Evolutionary conservation across 2,329 filamentous ascomycete species (phyloP).

Genomic region (Fusarium sp.): DNA sequence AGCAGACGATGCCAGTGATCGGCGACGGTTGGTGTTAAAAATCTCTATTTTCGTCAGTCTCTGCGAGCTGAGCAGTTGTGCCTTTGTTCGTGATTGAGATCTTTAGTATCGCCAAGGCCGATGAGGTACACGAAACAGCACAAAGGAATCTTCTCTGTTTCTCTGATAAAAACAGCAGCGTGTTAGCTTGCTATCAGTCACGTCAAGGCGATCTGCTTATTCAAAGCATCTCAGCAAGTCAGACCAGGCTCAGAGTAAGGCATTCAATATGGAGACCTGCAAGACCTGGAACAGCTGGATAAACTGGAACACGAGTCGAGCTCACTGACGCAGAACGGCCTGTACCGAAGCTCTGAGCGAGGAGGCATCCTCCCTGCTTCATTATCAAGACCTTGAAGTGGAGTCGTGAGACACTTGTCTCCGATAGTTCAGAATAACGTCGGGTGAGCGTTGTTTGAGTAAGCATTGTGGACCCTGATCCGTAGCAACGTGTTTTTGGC

Average conservation of each 20-base stretch:
- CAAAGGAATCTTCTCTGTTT: background rate
- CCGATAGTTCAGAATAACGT: slow-evolving; percentile 33
- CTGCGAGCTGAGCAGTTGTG: slow-evolving; percentile 1
- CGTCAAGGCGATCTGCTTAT: slow-evolving; percentile 3
- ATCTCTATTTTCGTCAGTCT: slow-evolving; percentile 6
- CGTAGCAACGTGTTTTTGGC: slow-evolving; percentile 33
- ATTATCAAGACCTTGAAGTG: slow-evolving; percentile 27
- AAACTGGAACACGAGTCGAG: slow-evolving; percentile 14
- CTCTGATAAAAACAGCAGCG: background rate
- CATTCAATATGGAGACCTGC: slow-evolving; percentile 18
- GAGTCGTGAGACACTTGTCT: slow-evolving; percentile 45
- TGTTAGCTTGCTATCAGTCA: slow-evolving; percentile 1
- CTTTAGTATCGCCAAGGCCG: slow-evolving; percentile 30
- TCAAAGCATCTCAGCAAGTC: slow-evolving; percentile 14
- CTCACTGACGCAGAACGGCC: slow-evolving; percentile 17
- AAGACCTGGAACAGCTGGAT: slow-evolving; percentile 21
- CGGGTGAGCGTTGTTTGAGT: slow-evolving; percentile 14
- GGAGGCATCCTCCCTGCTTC: slow-evolving; percentile 38
- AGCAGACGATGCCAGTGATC: slow-evolving; percentile 21
- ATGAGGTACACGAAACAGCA: slow-evolving; percentile 13
- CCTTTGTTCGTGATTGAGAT: slow-evolving; percentile 13
- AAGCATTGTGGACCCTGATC: slow-evolving; percentile 29
- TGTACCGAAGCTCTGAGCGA: slow-evolving; percentile 14
- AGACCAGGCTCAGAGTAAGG: slow-evolving; percentile 8
- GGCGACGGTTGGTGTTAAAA: slow-evolving; percentile 18